Base-by-base conservation (phyloP, 352 stramenopile species). In the Plasmopara halstedii region DNA sequence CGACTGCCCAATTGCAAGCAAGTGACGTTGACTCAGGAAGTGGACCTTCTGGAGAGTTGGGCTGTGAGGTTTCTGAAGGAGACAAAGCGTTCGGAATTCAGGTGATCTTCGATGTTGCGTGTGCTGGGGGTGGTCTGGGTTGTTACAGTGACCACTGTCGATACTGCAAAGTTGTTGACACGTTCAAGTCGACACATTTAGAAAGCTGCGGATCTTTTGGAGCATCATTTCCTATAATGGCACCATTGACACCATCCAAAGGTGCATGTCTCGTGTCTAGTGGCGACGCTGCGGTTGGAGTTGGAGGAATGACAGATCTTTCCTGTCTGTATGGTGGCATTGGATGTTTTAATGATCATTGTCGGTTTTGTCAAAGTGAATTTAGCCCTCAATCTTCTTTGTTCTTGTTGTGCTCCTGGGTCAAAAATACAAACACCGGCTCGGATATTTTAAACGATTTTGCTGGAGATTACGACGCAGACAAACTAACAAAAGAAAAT, bases 91-190 rank as follows among this genome's bases (percentile, higher is more conserved):
- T 64, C 17, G 67, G 67, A 26, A 69, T 77, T 29, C 50, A 50
- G 20, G 58, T 38, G 3, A 34, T 71, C 23, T 39, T 10, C 4
- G 67, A 78, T 33, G 7, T 25, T 10, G 45, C 43, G 11, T 74
- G 67, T 34, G 41, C 29, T 29, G 20, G 6, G 9, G 68, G 68
- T 49, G 64, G 68, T 2, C 48, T 75, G 26, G 68, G 64, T 7
- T 80, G 69, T 43, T 70, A 67, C 26, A 64, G 61, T 18, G 46
- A 67, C 34, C 41, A 64, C 46, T 79, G 68, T 29, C 64, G 64
- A 15, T 75, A 58, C 38, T 79, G 64, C 47, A 67, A 70, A 47
- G 19, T 62, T 1, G 1, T 38, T 3, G 53, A 62, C 18, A 74
- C 64, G 4, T 35, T 67, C 2, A 51, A 67, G 41, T 70, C 64